These are phyloP conservation scores for Termitomyces heimii DNA, from an alignment of 768 basidiomycete genomes.

Conservation along the genomic window DNA sequence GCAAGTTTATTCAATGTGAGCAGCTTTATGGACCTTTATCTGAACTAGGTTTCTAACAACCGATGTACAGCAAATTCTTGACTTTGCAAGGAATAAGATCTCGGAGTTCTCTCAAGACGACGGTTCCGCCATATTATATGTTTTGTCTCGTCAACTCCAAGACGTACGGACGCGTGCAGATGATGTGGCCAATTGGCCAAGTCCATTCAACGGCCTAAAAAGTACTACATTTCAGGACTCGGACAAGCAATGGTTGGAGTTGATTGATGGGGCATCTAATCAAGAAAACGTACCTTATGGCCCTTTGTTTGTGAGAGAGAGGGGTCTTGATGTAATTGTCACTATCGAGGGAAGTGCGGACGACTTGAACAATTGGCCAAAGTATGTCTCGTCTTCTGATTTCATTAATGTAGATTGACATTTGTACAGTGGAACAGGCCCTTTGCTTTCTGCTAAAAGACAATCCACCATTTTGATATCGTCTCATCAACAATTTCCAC, in stretches of 20 bases:
- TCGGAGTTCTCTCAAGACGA: conserved; percentile 29
- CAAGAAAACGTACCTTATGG: conserved; percentile 66
- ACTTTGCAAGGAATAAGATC: conserved; percentile 38
- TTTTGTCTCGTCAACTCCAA: conserved; percentile 41
- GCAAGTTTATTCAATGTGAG: conserved; percentile 62
- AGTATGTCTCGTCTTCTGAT: conserved; percentile 33
- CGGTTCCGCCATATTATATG: conserved; percentile 35
- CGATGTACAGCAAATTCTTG: conserved; percentile 39
- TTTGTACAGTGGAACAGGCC: conserved; percentile 43
- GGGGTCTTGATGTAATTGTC: conserved; percentile 69
- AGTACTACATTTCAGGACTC: conserved; percentile 47
- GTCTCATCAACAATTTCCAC: conserved; percentile 59
- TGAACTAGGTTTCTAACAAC: not conserved
- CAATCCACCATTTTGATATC: conserved; percentile 36
- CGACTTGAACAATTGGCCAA: conserved; percentile 57
- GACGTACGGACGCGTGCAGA: conserved; percentile 46
- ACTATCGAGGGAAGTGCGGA: conserved; percentile 67
- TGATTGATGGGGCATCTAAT: conserved; percentile 71
- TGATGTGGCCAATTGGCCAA: conserved; percentile 69
- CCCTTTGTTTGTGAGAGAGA: conserved; percentile 62
- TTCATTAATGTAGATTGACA: not conserved
- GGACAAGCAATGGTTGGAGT: conserved; percentile 44
- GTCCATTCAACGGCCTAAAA: conserved; percentile 49
- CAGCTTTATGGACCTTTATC: not conserved
- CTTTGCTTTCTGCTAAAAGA: conserved; percentile 37